Percentiles rank a stretch among this genome's conserved stretches.
phyloP scores from a whole-genome alignment of 768 basidiomycete species.

The Leccinum longicurvipes region DNA sequence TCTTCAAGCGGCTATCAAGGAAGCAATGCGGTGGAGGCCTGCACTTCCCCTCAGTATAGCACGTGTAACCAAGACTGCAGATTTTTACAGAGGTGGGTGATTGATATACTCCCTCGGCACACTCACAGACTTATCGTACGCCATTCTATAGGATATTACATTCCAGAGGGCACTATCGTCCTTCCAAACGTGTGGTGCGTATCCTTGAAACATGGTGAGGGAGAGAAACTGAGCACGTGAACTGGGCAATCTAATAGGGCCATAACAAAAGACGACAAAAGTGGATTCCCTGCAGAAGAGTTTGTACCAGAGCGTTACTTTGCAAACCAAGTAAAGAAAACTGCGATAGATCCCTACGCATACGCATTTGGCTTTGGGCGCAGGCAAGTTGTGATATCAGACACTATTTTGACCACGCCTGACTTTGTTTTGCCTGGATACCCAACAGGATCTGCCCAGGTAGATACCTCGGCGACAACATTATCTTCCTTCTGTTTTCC shows the following conservation, averaged over 20 bases:
- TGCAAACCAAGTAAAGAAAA: slow-evolving; percentile 2
- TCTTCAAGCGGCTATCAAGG: slow-evolving; percentile 40
- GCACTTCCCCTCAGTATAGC: slow-evolving; percentile 14
- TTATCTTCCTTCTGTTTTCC: slow-evolving; percentile 9
- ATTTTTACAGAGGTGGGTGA: slow-evolving; percentile 10
- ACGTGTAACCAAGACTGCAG: slow-evolving; percentile 2
- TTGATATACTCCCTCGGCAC: background rate
- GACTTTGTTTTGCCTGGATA: background rate
- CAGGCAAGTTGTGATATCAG: background rate
- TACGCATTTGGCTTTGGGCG: slow-evolving; percentile 17
- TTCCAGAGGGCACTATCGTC: slow-evolving; percentile 9
- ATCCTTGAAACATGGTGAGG: background rate
- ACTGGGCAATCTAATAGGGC: slow-evolving; percentile 4
- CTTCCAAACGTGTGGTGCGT: slow-evolving; percentile 16
- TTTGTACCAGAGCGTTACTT: slow-evolving; percentile 15
- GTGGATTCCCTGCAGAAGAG: slow-evolving; percentile 15
- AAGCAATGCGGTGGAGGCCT: slow-evolving; percentile 21
- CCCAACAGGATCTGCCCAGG: slow-evolving; percentile 12
- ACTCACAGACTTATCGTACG: background rate
- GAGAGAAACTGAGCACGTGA: background rate
- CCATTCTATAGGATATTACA: slow-evolving; percentile 3
- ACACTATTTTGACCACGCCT: background rate
- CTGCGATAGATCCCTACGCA: slow-evolving; percentile 6
- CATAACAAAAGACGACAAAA: slow-evolving; percentile 15
- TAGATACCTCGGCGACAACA: slow-evolving; percentile 8